Evolutionary conservation across 2,329 filamentous ascomycete genomes (phyloP), one percentile per base, ranked within the genome.

Genomic region (Herpomyces periplanetae): DNA sequence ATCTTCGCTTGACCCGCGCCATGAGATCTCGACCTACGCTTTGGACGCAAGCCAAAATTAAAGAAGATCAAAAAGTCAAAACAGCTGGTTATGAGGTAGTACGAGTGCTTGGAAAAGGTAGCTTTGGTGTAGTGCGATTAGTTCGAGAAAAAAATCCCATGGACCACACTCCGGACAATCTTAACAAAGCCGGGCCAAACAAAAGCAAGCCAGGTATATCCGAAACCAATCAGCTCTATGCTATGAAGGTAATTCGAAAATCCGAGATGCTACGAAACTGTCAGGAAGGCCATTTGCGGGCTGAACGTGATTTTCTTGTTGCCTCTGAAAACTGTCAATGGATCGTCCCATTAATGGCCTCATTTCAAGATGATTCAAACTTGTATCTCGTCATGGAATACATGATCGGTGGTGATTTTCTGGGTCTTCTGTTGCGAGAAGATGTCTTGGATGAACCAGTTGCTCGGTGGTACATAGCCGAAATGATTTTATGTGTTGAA

Each of bases 361-460:
- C 69, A 31, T 91, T 91, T 27, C 69, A 91, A 35, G 80, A 91
- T 34, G 43, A 51, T 13, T 49, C 52, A 16, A 68, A 66, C 28
- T 46, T 96, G 4, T 91, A 91, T 30, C 52, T 96, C 4, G 64
- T 88, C 20, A 88, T 91, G 71, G 73, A 91, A 23, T 96, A 85
- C 33, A 88, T 88, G 69, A 62, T 84, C 2, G 80, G 75, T 0
- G 75, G 80, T 0, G 75, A 96, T 34, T 91, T 96, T 27, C 47
- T 96, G 1, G 66, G 66, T 2, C 39, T 88, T 1, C 42, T 96
- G 8, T 63, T 88, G 21, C 57, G 73, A 8, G 65, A 84, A 31
- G 71, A 80, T 24, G 53, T 66, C 2, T 45, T 96, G 2, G 56
- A 56, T 21, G 80, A 91, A 35, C 43, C 49, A 1, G 54, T 66